Base-by-base conservation (phyloP, 192 early-diverging fungal species). In the Chytriomyces sp. region DNA sequence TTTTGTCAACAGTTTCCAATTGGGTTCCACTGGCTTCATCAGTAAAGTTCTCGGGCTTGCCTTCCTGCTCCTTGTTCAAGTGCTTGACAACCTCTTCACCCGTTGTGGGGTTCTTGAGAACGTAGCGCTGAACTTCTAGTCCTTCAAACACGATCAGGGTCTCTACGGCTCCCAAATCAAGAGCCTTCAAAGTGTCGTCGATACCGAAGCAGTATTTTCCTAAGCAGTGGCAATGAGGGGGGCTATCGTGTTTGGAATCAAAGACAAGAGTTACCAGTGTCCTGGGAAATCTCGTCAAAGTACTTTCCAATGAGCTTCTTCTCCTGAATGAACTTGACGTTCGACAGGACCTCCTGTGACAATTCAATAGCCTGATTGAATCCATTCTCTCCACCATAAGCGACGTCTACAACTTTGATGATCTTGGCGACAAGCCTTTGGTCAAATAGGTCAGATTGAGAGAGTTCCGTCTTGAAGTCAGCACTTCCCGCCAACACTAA, bases 281-380 rank as follows among this genome's bases (percentile, higher is more conserved):
- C 96, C 74, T 88, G 89, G 44, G 94, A 94, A 78, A 99, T 98
- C 75, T 97, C 94, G 78, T 95, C 93, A 84, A 99, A 99, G 88
- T 94, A 98, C 79, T 91, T 88, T 59, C 87, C 84, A 75, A 99
- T 96, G 41, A 99, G 89, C 78, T 95, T 93, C 87, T 98, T 97
- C 85, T 99, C 98, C 83, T 98, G 96, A 58, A 99, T 91, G 73
- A 99, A 96, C 87, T 99, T 98, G 80, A 98, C 94, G 77, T 98
- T 98, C 75, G 90, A 84, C 34, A 99, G 85, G 33, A 92, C 85
- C 78, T 98, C 95, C 58, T 90, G 90, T 68, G 91, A 89, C 70
- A 99, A 84, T 49, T 93, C 92, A 74, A 99, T 99, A 12, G 97
- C 97, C 82, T 97, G 86, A 85, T 97, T 96, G 81, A 99, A 99